phyloP scores from a whole-genome alignment of 257 asterid species.

The Solanum appendiculatum region DNA sequence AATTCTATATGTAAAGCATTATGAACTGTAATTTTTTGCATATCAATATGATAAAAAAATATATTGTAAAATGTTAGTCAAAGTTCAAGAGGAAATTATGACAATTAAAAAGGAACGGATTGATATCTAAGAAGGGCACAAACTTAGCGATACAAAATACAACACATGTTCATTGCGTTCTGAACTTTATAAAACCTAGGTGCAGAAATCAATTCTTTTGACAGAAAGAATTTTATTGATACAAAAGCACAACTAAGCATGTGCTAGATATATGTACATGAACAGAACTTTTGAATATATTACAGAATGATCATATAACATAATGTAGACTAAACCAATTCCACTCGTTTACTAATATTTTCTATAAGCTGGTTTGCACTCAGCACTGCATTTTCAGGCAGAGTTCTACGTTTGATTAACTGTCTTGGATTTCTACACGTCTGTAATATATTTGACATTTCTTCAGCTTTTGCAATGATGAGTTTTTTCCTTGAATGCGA shows the following conservation, averaged over 20 bases:
- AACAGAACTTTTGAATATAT: background rate
- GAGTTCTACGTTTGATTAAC: constrained; percentile 36
- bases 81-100: too few relatives aligned
- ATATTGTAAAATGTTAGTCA: too few relatives aligned
- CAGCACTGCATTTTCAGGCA: constrained; percentile 19
- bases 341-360: constrained; percentile 13
- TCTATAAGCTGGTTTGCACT: constrained; percentile 30
- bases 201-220: background rate
- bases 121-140: background rate
- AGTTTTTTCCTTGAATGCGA: constrained; percentile 30
- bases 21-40: too few relatives aligned
- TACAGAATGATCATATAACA: background rate
- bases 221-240: background rate
- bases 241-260: background rate
- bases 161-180: background rate
- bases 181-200: background rate
- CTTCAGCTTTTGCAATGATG: constrained; percentile 58
- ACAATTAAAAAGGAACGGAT: too few relatives aligned
- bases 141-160: background rate
- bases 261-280: background rate
- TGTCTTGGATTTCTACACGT: constrained; percentile 40
- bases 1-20: background rate
- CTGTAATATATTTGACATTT: constrained; percentile 52
- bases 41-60: too few relatives aligned
- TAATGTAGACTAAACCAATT: background rate